Percentiles rank a stretch among this genome's conserved stretches.
These are phyloP conservation scores for Letharia lupina DNA, from an alignment of 495 filamentous ascomycete species.

Conservation along the genomic window DNA sequence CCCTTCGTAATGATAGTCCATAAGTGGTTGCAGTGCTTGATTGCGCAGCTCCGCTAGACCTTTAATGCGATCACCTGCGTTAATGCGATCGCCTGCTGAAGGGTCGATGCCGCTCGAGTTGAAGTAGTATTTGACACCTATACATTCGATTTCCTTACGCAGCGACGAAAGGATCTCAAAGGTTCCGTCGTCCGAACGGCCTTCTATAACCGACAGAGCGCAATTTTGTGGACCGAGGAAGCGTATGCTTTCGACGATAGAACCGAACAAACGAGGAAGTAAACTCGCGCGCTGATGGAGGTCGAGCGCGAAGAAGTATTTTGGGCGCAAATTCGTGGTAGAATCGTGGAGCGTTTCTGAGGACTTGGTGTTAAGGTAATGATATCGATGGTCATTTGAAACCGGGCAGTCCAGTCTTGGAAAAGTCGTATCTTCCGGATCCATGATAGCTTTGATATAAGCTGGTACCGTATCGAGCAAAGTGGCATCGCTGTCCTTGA, in stretches of 20 bases:
- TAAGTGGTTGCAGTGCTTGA: slow-evolving; percentile 36
- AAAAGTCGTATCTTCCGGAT: slow-evolving; percentile 26
- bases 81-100: slow-evolving; percentile 4
- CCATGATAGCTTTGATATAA: slow-evolving; percentile 30
- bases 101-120: slow-evolving; percentile 34
- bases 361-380: slow-evolving; percentile 18
- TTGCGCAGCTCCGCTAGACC: slow-evolving; percentile 40
- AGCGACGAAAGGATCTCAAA: slow-evolving; percentile 38
- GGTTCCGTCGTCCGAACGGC: slow-evolving; percentile 43
- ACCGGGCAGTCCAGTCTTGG: slow-evolving; percentile 24
- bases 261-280: slow-evolving; percentile 42
- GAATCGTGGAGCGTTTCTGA: not conserved
- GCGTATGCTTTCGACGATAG: slow-evolving; percentile 39
- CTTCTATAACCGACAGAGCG: slow-evolving; percentile 43
- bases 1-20: slow-evolving; percentile 15
- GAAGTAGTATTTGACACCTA: slow-evolving; percentile 34
- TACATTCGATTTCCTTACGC: slow-evolving; percentile 27
- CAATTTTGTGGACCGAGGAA: slow-evolving; percentile 42
- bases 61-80: slow-evolving; percentile 30
- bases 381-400: slow-evolving; percentile 23
- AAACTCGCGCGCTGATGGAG: slow-evolving; percentile 35
- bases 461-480: slow-evolving; percentile 21
- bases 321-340: slow-evolving; percentile 16
- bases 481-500: slow-evolving; percentile 21
- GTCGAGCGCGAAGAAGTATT: slow-evolving; percentile 45